Percentiles rank a stretch among this genome's conserved stretches.
Conservation (phyloP, 1,139 yeast species). For the Suhomyces panamericanus region DNA sequence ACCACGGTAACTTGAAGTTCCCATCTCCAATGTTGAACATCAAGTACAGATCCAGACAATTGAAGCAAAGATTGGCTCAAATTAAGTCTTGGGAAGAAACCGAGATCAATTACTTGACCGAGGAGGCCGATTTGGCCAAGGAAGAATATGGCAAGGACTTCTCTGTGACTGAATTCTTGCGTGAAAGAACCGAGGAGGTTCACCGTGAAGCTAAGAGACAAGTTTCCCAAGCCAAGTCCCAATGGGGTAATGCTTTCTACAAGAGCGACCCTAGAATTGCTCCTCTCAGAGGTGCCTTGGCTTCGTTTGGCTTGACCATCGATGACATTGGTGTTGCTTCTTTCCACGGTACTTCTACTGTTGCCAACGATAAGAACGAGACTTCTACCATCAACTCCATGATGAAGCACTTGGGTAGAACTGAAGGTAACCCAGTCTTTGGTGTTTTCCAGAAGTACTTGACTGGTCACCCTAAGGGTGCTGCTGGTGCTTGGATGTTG, state of each 20-base stretch:
- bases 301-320: conserved; percentile 85
- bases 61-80: conserved; percentile 74
- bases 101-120: conserved; percentile 60
- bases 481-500: conserved; percentile 99
- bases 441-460: conserved; percentile 99
- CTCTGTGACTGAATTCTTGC: conserved; percentile 54
- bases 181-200: conserved; percentile 87
- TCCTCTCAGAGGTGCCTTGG: conserved; percentile 95
- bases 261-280: conserved; percentile 90
- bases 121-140: conserved; percentile 56
- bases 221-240: conserved; percentile 83
- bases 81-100: conserved; percentile 82
- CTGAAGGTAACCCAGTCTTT: conserved; percentile 95
- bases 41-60: conserved; percentile 92
- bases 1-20: conserved; percentile 79
- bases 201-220: conserved; percentile 83
- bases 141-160: conserved; percentile 65
- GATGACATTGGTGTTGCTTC: conserved; percentile 97
- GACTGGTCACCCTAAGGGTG: conserved; percentile 99
- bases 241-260: conserved; percentile 96
- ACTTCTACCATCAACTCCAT: conserved; percentile 84
- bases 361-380: conserved; percentile 98
- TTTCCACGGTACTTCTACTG: conserved; percentile 99
- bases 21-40: conserved; percentile 82
- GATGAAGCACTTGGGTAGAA: conserved; percentile 94